Evolutionary conservation across 306 rosid genomes (phyloP).

Genomic region (Sphenostylis stenocarpa): DNA sequence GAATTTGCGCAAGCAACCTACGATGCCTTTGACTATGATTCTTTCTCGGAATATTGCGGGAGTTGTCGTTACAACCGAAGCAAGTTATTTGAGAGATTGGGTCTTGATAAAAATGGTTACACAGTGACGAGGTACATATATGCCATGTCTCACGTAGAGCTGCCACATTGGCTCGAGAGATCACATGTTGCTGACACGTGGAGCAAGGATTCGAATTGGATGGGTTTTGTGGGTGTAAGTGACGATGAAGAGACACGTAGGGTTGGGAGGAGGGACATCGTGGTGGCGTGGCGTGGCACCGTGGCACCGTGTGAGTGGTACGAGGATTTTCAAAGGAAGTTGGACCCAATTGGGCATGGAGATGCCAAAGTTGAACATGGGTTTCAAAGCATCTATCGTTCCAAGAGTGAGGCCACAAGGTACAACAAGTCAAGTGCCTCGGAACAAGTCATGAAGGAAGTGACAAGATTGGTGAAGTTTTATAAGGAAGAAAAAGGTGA

Average conservation of each 20-base stretch:
- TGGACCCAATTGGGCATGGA: constrained; percentile 44
- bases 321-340: constrained; percentile 53
- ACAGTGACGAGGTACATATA: constrained; percentile 52
- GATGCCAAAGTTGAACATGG: constrained; percentile 71
- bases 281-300: constrained; percentile 72
- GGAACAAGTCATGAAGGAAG: constrained; percentile 61
- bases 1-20: constrained; percentile 77
- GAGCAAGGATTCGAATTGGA: constrained; percentile 78
- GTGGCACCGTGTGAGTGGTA: constrained; percentile 71
- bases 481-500: constrained; percentile 49
- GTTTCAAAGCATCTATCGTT: constrained; percentile 53
- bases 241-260: constrained; percentile 53
- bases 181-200: constrained; percentile 50
- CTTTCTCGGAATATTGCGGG: constrained; percentile 61
- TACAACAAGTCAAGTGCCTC: constrained; percentile 72
- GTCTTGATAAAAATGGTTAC: constrained; percentile 45
- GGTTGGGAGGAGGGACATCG: constrained; percentile 63
- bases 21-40: constrained; percentile 66
- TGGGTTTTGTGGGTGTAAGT: constrained; percentile 60
- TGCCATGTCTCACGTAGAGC: constrained; percentile 62
- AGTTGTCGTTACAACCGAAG: constrained; percentile 55
- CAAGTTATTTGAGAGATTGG: constrained; percentile 47
- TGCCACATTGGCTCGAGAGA: constrained; percentile 65
- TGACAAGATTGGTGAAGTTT: constrained; percentile 34
- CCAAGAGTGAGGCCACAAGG: constrained; percentile 52